Base-by-base conservation (phyloP, 495 filamentous ascomycete species). In the Tuber aestivum region DNA sequence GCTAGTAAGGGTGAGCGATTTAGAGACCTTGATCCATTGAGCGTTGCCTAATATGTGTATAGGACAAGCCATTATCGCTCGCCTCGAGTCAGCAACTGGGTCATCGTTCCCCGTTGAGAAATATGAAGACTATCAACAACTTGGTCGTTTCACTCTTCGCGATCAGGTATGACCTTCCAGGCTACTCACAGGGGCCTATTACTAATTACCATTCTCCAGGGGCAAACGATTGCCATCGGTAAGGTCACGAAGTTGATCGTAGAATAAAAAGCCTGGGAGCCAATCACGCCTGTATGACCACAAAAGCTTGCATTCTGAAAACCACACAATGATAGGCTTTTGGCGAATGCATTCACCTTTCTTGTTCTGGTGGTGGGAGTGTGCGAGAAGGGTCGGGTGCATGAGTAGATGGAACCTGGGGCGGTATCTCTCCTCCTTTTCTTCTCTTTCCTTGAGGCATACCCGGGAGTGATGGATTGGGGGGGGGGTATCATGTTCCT, bases 191-290 rank as follows among this genome's bases (percentile, higher is more conserved):
- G 38, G 71, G 69, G 41, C 79, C 80, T 76, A 71, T 75, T 44
- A 80, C 81, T 75, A 83, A 70, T 65, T 65, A 32, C 27, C 71
- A 23, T 23, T 71, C 45, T 72, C 76, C 76, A 94, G 92, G 94
- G 94, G 73, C 93, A 97, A 93, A 97, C 94, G 6, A 94, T 97
- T 85, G 94, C 94, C 65, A 97, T 97, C 84, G 94, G 94, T 83
- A 97, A 97, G 88, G 94, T 97, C 83, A 97, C 91, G 70, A 97
- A 93, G 87, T 88, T 97, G 41, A 88, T 91, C 82, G 84, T 83
- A 21, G 83, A 86, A 16, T 80, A 80, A 75, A 74, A 14, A 3
- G 32, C 16, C 14, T 65, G 18, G 32, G 27, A 18, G 56, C 16
- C 32, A 65, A 65, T 65, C 32, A 35, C 56, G 27, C 56, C 56